phyloP scores from a whole-genome alignment of 257 asterid genomes.

The Nicotiana tomentosiformis region DNA sequence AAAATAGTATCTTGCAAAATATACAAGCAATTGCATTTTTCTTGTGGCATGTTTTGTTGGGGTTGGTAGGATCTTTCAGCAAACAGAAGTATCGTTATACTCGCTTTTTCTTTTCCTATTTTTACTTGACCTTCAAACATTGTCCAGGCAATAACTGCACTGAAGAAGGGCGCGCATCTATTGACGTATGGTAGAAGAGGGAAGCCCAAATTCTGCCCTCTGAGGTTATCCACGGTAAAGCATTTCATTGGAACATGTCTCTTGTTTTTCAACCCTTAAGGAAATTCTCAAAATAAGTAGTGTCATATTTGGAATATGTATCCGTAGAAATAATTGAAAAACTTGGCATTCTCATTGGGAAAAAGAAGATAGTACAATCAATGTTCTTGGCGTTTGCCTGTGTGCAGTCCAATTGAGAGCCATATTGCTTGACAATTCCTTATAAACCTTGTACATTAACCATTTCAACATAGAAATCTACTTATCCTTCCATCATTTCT shows the following conservation, averaged over 20 bases:
- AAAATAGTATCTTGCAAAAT: neutral
- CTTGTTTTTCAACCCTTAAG: neutral
- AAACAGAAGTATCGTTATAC: neutral
- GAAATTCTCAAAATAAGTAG: neutral
- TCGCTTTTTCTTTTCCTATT: neutral
- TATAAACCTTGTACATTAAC: too few species aligned
- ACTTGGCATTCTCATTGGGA: neutral
- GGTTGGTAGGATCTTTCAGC: neutral
- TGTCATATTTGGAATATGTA: neutral
- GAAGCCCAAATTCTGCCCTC: slow-evolving; percentile 42
- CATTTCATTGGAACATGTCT: neutral
- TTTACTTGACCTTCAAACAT: neutral
- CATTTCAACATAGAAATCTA: neutral
- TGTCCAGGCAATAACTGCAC: slow-evolving; percentile 36
- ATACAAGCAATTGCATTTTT: neutral
- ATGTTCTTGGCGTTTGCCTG: neutral
- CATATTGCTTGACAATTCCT: neutral
- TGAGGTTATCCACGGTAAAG: slow-evolving; percentile 38
- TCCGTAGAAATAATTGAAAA: neutral
- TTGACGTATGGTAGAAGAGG: slow-evolving; percentile 36
- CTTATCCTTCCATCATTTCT: neutral
- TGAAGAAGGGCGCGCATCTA: slow-evolving; percentile 46
- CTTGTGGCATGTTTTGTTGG: neutral
- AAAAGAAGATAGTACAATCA: neutral
- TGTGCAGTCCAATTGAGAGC: neutral